These are phyloP conservation scores for Gaeumannomyces sp. DNA, from an alignment of 2,329 filamentous ascomycete species.

Conservation along the genomic window DNA sequence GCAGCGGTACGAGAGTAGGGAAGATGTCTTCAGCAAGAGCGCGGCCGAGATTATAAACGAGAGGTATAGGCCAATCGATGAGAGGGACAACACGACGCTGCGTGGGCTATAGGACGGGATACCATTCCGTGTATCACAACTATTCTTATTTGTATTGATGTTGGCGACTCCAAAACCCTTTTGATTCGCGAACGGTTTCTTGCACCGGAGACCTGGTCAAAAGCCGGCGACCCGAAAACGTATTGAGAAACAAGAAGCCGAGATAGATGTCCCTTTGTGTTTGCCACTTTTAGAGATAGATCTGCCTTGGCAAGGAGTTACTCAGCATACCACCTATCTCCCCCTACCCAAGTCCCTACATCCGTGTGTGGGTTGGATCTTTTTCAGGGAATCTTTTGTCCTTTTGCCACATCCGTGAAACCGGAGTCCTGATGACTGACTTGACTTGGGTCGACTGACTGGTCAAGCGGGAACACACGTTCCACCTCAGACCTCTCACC, in stretches of 20 bases:
- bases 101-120: conserved; percentile 25
- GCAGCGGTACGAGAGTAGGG: conserved; percentile 43
- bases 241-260: not conserved
- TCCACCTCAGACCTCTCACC: not conserved
- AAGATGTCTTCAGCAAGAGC: conserved; percentile 36
- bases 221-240: not conserved
- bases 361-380: not conserved
- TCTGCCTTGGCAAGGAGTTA: not conserved
- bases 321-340: too few species aligned
- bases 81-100: conserved; percentile 38
- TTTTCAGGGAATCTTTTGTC: not conserved
- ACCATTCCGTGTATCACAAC: too few species aligned
- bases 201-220: not conserved
- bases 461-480: not conserved
- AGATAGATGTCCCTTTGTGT: not conserved
- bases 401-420: not conserved
- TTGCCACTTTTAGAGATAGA: not conserved
- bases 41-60: conserved; percentile 49
- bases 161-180: not conserved
- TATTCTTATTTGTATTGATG: not conserved
- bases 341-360: not conserved
- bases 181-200: not conserved
- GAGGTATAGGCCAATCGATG: conserved; percentile 40
- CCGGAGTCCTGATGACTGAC: not conserved
- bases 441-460: not conserved